Evolutionary conservation across 148 eudicot species (phyloP), one percentile per base, ranked within the genome.

Genomic region (Cornus suecica): DNA sequence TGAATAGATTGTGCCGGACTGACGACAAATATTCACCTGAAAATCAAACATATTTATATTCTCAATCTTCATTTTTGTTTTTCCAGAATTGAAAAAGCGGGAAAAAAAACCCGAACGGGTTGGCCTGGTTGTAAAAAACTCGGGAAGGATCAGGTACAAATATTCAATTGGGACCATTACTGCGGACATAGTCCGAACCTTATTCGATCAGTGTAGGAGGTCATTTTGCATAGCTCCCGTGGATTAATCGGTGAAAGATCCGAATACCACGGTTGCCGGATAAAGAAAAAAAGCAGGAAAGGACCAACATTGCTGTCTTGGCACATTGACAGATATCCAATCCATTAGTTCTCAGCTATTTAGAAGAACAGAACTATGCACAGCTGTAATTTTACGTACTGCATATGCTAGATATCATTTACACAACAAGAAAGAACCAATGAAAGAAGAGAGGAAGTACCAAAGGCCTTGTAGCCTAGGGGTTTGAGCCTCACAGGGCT

Each of bases 21-120:
- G 82, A 63, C 85, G 74, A 73, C 91, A 85, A 31, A 77, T 30
- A 54, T 83, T 82, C 23, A 90, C 97, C 97, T 92, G 81, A 48
- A 73, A 58, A n/a, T 11, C 8, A 16, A 60, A n/a, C 51, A 25
- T 51, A 5, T 15, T 69, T 8, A 52, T 30, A 41, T 64, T 34
- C 80, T 77, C 7, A 10, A 27, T 22, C 25, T 27, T 37, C 22
- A 54, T 11, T 63, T 31, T 54, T 0, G 18, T 77, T 24, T 24
- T 18, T n/a, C 63, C 16, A 27, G 11, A 11, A 25, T 42, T 70
- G 20, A 61, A 18, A 52, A 15, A 2, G 16, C 67, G 61, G 41
- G 58, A 62, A 63, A 41, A 5, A 42, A 5, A 60, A 14, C 24
- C 27, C 4, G 9, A 52, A 24, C 51, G 61, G 28, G 4, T 54